These are phyloP conservation scores for Asterophora lycoperdoides DNA, from an alignment of 768 basidiomycete species.

Conservation along the genomic window DNA sequence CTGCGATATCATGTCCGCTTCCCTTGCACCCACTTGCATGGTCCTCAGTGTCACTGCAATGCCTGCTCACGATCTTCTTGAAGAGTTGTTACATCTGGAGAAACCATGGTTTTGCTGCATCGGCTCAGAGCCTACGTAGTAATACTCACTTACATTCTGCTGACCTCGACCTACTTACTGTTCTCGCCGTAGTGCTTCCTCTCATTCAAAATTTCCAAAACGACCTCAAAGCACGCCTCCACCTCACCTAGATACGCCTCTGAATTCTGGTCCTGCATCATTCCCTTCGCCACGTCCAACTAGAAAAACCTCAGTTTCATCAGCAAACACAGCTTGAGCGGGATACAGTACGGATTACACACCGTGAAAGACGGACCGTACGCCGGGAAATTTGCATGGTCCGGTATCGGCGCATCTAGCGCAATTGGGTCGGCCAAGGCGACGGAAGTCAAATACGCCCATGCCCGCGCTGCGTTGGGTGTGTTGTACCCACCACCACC, in stretches of 20 bases:
- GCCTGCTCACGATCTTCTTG: no score
- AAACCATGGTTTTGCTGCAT: no score
- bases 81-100: no score
- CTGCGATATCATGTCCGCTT: no score
- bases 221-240: conserved; percentile 34
- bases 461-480: conserved; percentile 81
- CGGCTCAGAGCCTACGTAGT: no score
- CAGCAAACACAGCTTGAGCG: background rate
- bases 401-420: conserved; percentile 66
- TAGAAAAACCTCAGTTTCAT: conserved; percentile 11
- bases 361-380: conserved; percentile 78
- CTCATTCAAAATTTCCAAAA: conserved; percentile 28
- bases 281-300: conserved; percentile 71
- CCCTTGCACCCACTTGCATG: no score
- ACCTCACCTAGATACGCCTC: conserved; percentile 49
- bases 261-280: conserved; percentile 70
- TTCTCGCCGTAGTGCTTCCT: no score
- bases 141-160: no score
- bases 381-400: conserved; percentile 65
- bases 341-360: conserved; percentile 6
- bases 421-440: conserved; percentile 50
- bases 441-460: conserved; percentile 77
- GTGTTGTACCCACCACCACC: conserved; percentile 89
- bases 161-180: no score
- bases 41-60: no score